phyloP scores from a whole-genome alignment of 495 filamentous ascomycete genomes.

The Jackrogersella multiformis region DNA sequence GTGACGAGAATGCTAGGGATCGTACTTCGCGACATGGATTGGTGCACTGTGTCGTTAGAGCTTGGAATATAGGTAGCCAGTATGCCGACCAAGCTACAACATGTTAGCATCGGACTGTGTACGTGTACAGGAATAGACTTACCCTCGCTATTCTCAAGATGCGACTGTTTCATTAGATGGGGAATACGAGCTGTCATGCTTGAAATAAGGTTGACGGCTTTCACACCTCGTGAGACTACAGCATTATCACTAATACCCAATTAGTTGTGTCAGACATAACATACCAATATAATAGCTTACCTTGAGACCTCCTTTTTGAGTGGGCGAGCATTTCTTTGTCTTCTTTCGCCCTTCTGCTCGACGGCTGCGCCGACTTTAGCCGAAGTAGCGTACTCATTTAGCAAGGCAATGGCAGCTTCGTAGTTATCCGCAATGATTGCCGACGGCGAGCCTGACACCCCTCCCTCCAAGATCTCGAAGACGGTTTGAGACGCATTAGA shows the following conservation, averaged over 20 bases:
- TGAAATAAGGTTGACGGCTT: conserved; percentile 81
- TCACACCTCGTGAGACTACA: conserved; percentile 77
- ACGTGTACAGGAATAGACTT: conserved; percentile 28
- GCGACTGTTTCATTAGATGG: conserved; percentile 86
- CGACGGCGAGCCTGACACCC: conserved; percentile 68
- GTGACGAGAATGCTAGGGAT: conserved; percentile 83
- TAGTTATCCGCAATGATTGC: conserved; percentile 96
- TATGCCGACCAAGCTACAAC: conserved; percentile 90
- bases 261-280: conserved; percentile 26
- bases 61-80: conserved; percentile 94
- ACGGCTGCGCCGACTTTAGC: conserved; percentile 80
- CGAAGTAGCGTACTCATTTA: conserved; percentile 89
- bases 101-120: conserved; percentile 35
- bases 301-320: conserved; percentile 66
- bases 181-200: conserved; percentile 83
- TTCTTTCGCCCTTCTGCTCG: conserved; percentile 82
- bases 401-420: conserved; percentile 79
- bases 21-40: conserved; percentile 96
- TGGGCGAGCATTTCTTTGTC: conserved; percentile 56
- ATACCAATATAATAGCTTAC: conserved; percentile 49
- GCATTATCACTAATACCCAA: conserved; percentile 68
- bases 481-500: conserved; percentile 76
- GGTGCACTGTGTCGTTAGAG: conserved; percentile 86
- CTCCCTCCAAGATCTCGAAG: conserved; percentile 83
- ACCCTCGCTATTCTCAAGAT: conserved; percentile 89